phyloP scores from a whole-genome alignment of 495 filamentous ascomycete genomes.

The Daldinia vernicosa region DNA sequence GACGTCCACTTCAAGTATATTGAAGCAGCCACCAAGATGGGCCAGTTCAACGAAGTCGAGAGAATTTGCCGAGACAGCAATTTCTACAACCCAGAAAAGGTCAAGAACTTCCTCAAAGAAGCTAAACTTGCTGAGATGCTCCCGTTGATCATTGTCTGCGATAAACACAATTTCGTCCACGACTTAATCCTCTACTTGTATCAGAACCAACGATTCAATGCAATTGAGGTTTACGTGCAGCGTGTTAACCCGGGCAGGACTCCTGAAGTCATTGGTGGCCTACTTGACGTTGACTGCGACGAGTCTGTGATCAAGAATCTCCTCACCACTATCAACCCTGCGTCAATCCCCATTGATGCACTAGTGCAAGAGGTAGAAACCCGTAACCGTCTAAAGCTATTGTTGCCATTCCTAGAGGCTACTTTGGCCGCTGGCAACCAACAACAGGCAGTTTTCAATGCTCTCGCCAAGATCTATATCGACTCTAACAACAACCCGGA shows the following conservation, averaged over 20 bases:
- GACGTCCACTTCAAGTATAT: conserved; percentile 99
- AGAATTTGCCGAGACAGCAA: conserved; percentile 95
- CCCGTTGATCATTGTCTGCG: conserved; percentile 97
- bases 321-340: conserved; percentile 83
- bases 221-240: conserved; percentile 99
- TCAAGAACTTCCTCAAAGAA: conserved; percentile 99
- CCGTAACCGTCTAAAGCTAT: conserved; percentile 92
- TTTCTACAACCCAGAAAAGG: conserved; percentile 93
- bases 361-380: conserved; percentile 95
- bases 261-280: conserved; percentile 90
- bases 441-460: conserved; percentile 98
- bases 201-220: conserved; percentile 99
- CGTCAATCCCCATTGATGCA: conserved; percentile 92
- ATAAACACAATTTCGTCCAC: conserved; percentile 98
- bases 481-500: conserved; percentile 99
- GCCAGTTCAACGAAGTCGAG: conserved; percentile 93
- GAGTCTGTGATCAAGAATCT: conserved; percentile 95
- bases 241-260: conserved; percentile 94
- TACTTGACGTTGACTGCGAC: conserved; percentile 98
- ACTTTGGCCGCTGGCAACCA: conserved; percentile 91
- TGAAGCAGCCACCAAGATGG: conserved; percentile 91
- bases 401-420: conserved; percentile 95
- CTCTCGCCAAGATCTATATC: conserved; percentile 99
- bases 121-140: conserved; percentile 91
- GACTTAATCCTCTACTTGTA: conserved; percentile 97